phyloP scores from a whole-genome alignment of 805 yeast species.

The Nakazawaea ambrosiae region DNA sequence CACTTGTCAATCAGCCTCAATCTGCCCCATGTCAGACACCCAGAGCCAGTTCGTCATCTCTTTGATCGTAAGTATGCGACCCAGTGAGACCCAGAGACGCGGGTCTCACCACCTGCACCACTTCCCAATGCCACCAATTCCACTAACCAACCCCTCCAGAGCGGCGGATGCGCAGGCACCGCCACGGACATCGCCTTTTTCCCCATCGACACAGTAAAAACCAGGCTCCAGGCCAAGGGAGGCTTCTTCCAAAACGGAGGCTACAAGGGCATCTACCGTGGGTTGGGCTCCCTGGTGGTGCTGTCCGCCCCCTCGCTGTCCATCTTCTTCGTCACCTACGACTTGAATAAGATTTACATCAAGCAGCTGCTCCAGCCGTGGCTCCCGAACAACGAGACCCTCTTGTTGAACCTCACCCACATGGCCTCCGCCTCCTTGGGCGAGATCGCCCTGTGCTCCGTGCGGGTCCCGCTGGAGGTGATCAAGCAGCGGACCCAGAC shows the following conservation, averaged over 20 bases:
- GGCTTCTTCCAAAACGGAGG: slow-evolving; percentile 94
- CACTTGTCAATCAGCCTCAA: no score
- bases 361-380: slow-evolving; percentile 15
- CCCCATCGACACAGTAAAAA: slow-evolving; percentile 93
- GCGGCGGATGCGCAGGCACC: slow-evolving; percentile 96
- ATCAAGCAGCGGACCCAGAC: slow-evolving; percentile 94
- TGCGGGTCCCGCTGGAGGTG: slow-evolving; percentile 95
- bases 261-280: slow-evolving; percentile 83
- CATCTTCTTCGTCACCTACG: slow-evolving; percentile 78
- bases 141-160: slow-evolving; percentile 25
- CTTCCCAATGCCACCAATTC: no score
- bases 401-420: slow-evolving; percentile 46
- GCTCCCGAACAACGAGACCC: slow-evolving; percentile 21
- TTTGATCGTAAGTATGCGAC: slow-evolving; percentile 14
- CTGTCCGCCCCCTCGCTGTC: slow-evolving; percentile 93
- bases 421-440: slow-evolving; percentile 88
- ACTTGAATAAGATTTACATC: slow-evolving; percentile 47
- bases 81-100: slow-evolving; percentile 82
- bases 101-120: slow-evolving; percentile 91
- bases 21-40: no score
- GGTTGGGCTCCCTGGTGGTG: slow-evolving; percentile 86
- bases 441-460: slow-evolving; percentile 87
- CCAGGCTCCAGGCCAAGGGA: slow-evolving; percentile 90
- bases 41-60: slow-evolving; percentile 13
- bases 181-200: slow-evolving; percentile 91